Conservation (phyloP, 2,329 filamentous ascomycete species). For the Aspergillus hiratsukae region DNA sequence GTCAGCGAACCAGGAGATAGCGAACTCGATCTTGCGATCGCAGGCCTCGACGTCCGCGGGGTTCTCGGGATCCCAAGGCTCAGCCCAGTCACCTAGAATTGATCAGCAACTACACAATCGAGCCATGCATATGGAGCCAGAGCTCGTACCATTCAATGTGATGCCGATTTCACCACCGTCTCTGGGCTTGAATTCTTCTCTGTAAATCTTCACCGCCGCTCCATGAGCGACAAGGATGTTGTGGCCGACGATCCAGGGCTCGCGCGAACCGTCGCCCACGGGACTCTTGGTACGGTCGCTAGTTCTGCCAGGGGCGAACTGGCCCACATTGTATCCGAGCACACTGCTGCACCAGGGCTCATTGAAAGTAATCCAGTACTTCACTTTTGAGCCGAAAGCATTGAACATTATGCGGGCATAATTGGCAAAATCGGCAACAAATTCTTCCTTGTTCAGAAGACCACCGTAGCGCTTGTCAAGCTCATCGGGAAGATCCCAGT, state of each 20-base stretch:
- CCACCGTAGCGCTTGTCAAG: conserved; percentile 79
- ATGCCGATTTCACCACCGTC: conserved; percentile 78
- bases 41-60: conserved; percentile 70
- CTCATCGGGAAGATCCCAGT: conserved; percentile 81
- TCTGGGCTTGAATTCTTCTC: conserved; percentile 71
- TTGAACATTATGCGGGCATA: conserved; percentile 75
- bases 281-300: conserved; percentile 68
- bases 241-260: conserved; percentile 81
- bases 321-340: conserved; percentile 71
- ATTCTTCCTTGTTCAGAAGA: conserved; percentile 74
- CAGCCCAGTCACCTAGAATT: conserved; percentile 63
- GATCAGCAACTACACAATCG: background rate
- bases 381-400: conserved; percentile 67
- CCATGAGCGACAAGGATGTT: conserved; percentile 76
- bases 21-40: conserved; percentile 78
- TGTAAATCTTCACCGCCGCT: conserved; percentile 73
- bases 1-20: conserved; percentile 84
- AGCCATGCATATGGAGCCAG: background rate
- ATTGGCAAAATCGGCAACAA: conserved; percentile 72
- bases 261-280: conserved; percentile 68
- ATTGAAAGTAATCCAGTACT: conserved; percentile 88
- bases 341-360: conserved; percentile 84
- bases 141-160: conserved; percentile 66
- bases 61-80: conserved; percentile 77
- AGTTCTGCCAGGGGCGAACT: conserved; percentile 77